Percentiles rank a stretch among this genome's conserved stretches.
phyloP scores from a whole-genome alignment of 169 alveolate species.

The Eimeria maxima region DNA sequence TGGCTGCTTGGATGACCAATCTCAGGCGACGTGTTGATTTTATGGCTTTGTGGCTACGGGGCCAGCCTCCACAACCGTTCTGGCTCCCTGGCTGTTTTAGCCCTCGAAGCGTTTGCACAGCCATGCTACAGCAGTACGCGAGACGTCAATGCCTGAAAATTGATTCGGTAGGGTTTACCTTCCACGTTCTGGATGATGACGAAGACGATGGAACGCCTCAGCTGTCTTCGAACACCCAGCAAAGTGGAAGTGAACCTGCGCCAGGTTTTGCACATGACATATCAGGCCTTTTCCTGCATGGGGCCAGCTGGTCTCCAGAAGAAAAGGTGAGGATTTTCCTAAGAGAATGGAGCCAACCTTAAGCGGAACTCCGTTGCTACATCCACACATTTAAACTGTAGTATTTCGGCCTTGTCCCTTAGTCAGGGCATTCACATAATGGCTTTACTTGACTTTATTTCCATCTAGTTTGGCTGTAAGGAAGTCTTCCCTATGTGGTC shows the following conservation, averaged over 20 bases:
- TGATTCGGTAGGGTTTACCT: conserved; percentile 93
- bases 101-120: conserved; percentile 95
- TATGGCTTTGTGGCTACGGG: conserved; percentile 94
- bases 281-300: conserved; percentile 95
- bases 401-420: background rate
- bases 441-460: background rate
- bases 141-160: conserved; percentile 93
- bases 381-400: background rate
- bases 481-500: background rate
- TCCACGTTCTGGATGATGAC: conserved; percentile 85
- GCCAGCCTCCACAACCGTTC: conserved; percentile 93
- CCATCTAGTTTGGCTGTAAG: background rate
- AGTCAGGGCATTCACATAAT: background rate
- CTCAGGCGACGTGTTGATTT: conserved; percentile 91
- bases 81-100: conserved; percentile 96
- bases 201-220: background rate
- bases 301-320: conserved; percentile 94
- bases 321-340: conserved; percentile 52
- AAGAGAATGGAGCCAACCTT: background rate
- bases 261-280: conserved; percentile 86
- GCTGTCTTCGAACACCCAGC: background rate
- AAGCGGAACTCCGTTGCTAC: background rate
- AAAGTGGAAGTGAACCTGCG: background rate
- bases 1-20: conserved; percentile 92
- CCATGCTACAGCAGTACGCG: conserved; percentile 94